phyloP scores from a whole-genome alignment of 1,139 yeast species.

The Saccharomyces uvarum region DNA sequence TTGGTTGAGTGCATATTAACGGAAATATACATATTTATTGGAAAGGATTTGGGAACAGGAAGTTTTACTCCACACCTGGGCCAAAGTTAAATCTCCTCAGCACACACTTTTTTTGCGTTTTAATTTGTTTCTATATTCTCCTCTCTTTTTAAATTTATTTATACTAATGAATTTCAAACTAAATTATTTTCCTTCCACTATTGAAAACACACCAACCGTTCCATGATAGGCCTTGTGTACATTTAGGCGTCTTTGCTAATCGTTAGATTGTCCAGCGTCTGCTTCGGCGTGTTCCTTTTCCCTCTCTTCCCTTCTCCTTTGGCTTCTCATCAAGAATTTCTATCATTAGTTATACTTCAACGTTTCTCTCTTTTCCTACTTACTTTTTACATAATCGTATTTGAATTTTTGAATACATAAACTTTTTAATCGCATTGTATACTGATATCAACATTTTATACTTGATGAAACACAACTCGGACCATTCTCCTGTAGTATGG shows the following conservation, averaged over 20 bases:
- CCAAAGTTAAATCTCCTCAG: neutral
- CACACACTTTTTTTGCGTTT: neutral
- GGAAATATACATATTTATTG: neutral
- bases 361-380: neutral
- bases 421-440: neutral
- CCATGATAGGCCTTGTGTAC: neutral
- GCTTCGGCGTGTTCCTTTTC: neutral
- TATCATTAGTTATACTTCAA: neutral
- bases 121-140: neutral
- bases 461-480: neutral
- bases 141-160: neutral
- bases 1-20: constrained; percentile 34
- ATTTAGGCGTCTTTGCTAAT: neutral
- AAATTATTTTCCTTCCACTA: neutral
- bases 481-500: neutral
- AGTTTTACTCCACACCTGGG: neutral
- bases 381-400: neutral
- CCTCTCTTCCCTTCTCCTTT: neutral
- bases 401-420: neutral
- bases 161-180: neutral
- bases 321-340: neutral
- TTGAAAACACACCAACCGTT: neutral
- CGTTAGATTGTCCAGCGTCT: neutral
- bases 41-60: neutral
- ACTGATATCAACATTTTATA: neutral